A percentile compares a stretch with the other conserved stretches of the same genome.
Evolutionary conservation across 2,329 filamentous ascomycete species (phyloP).

Genomic region (Cucurbitaria berberidis): DNA sequence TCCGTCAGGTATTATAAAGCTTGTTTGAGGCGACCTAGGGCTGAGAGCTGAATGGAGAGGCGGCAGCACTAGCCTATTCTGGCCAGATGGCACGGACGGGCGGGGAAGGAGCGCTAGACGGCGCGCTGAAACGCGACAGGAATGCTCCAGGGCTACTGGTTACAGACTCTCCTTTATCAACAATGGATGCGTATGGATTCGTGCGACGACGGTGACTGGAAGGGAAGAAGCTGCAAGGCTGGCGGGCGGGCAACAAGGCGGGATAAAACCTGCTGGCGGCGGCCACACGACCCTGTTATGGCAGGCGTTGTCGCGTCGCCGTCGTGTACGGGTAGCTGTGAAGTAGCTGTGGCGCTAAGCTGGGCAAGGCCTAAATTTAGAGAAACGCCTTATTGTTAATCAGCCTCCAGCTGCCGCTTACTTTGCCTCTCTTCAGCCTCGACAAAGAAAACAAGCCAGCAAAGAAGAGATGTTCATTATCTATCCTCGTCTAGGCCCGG

Average conservation of each 20-base stretch:
- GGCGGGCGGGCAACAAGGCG: too few relatives aligned
- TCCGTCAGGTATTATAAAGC: conserved; percentile 33
- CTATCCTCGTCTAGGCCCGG: too few relatives aligned
- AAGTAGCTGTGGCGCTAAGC: conserved; percentile 26
- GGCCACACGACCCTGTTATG: conserved; percentile 14
- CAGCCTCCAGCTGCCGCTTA: conserved; percentile 24
- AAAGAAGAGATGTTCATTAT: too few relatives aligned
- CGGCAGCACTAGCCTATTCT: conserved; percentile 6
- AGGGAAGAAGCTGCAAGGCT: too few relatives aligned
- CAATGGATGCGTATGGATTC: conserved; percentile 20
- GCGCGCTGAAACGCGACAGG: conserved; percentile 30
- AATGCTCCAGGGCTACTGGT: conserved; percentile 22
- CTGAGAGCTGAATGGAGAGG: conserved; percentile 24
- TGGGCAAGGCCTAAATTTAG: conserved; percentile 32
- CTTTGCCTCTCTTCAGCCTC: conserved; percentile 38
- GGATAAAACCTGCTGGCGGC: conserved; percentile 14
- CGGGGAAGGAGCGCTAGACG: conserved; percentile 22
- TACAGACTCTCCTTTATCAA: conserved; percentile 29
- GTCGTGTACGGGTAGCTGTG: conserved; percentile 2
- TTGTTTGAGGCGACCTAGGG: conserved; percentile 21
- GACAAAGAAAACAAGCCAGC: conserved; percentile 14
- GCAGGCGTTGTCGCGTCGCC: not conserved
- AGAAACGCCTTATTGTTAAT: conserved; percentile 20
- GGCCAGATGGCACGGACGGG: conserved; percentile 6
- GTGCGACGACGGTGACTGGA: conserved; percentile 14